phyloP scores from a whole-genome alignment of 441 rosid species.

The Macaranga tanarius region DNA sequence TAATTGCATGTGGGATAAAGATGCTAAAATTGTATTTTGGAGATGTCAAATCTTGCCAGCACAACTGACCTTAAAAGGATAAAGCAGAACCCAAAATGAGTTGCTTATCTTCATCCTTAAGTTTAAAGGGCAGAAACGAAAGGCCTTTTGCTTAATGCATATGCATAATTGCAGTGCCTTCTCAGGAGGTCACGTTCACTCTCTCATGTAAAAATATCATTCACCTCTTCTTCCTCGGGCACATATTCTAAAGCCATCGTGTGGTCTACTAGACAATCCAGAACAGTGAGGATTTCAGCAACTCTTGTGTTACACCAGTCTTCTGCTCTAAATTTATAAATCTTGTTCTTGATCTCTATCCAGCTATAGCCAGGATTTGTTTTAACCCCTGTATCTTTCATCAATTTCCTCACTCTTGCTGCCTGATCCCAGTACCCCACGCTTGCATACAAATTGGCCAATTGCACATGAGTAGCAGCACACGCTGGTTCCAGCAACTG shows the following conservation, averaged over 20 bases:
- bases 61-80: too few relatives aligned
- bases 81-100: too few relatives aligned
- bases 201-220: not conserved
- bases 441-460: conserved; percentile 73
- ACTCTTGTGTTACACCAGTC: conserved; percentile 45
- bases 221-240: conserved; percentile 29
- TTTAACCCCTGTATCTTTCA: conserved; percentile 70
- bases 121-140: too few relatives aligned
- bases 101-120: too few relatives aligned
- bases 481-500: conserved; percentile 60
- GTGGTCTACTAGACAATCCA: conserved; percentile 52
- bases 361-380: conserved; percentile 72
- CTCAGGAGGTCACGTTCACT: not conserved
- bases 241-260: conserved; percentile 36
- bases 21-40: too few relatives aligned
- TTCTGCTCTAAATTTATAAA: conserved; percentile 65
- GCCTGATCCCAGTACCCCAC: conserved; percentile 63
- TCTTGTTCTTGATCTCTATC: conserved; percentile 66
- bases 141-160: too few relatives aligned
- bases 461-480: conserved; percentile 68
- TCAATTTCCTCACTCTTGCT: conserved; percentile 65
- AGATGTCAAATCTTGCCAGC: too few relatives aligned
- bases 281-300: conserved; percentile 39
- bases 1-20: too few relatives aligned
- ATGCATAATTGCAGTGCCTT: too few relatives aligned